Base-by-base conservation (phyloP, 148 eudicot genomes). In the Cornus suecica region DNA sequence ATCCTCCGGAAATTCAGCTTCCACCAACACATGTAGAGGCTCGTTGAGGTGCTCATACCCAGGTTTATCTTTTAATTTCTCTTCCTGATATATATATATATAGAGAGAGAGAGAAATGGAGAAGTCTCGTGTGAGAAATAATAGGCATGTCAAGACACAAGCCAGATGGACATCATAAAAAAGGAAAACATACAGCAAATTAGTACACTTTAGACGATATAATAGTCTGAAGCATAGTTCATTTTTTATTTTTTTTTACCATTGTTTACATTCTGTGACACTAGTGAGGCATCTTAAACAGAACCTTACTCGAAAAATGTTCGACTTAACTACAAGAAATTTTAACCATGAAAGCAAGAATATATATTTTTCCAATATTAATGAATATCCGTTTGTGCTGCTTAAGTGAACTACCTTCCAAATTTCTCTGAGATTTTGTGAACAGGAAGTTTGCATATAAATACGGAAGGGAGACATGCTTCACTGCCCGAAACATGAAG, bases 1-100 rank as follows among this genome's bases (percentile, higher is more conserved):
- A 77, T 86, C 85, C 82, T 86, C 89, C 1, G 89, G 87, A 70
- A 86, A 86, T 66, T 86, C 89, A 52, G 89, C 89, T 69, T 86
- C 89, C 42, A 86, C 65, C 82, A 86, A 65, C 74, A 86, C 32
- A 71, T 86, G 87, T 15, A 86, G 81, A 15, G 89, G 87, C 84
- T 86, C 87, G 25, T 80, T 84, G 18, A 86, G 76, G 80, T 84
- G 89, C 78, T 84, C 89, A 63, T 84, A 86, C 31, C 89, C 89
- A 34, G 83, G 87, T 76, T 86, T 84, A 67, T 84, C 87, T 80
- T 80, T 84, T 70, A 86, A 65, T 64, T 80, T 84, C 27, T 84
- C 84, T 75, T 86, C 89, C 89, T 86, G 48, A 20, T 28, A 20
- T 1, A 65, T n/a, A n/a, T n/a, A 28, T 54, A 54, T 52, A 66